Evolutionary conservation across 345 rosid genomes (phyloP).

Genomic region (Corymbia maculata): DNA sequence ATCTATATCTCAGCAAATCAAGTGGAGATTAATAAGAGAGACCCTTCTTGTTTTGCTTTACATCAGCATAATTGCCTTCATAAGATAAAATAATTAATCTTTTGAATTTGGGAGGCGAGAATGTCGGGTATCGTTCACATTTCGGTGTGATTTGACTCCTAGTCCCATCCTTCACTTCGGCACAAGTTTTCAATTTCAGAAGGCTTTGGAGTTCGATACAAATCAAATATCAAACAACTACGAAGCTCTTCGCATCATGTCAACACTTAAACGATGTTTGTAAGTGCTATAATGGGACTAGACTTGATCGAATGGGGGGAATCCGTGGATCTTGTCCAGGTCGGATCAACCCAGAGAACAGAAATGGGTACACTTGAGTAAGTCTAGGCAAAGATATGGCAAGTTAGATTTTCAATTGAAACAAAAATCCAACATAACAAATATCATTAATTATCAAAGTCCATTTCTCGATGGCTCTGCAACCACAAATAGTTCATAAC

Average conservation of each 20-base stretch:
- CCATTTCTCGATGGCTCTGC: background rate
- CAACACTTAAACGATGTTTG: background rate
- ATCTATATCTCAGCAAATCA: background rate
- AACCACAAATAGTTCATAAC: background rate
- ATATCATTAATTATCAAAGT: background rate
- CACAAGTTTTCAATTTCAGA: background rate
- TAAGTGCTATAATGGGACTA: background rate
- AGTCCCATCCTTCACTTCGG: background rate
- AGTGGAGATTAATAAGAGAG: background rate
- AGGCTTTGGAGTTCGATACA: background rate
- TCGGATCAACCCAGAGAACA: background rate
- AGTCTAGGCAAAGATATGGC: background rate
- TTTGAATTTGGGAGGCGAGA: background rate
- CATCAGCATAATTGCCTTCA: background rate
- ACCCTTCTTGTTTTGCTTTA: background rate
- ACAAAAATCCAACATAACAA: background rate
- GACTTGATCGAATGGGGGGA: background rate
- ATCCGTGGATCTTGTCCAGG: background rate
- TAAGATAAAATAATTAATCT: background rate
- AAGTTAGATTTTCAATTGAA: background rate
- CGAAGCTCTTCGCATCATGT: background rate
- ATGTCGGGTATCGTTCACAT: background rate
- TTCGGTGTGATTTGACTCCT: background rate
- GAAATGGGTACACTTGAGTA: background rate
- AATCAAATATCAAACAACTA: background rate